Evolutionary conservation across 192 early-diverging fungal species (phyloP).

Genomic region (Umbelopsis sp.): DNA sequence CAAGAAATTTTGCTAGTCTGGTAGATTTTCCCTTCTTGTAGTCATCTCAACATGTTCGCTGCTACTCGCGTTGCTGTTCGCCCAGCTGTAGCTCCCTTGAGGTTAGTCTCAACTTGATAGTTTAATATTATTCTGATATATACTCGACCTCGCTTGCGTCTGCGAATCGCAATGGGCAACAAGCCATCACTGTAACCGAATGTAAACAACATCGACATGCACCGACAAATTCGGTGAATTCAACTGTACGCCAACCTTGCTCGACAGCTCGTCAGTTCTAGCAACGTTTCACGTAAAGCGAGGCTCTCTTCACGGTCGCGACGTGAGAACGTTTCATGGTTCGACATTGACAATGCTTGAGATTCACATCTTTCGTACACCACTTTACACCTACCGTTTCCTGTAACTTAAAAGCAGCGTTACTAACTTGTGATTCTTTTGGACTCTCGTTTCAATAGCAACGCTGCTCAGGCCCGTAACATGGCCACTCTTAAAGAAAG

Average conservation of each 20-base stretch:
- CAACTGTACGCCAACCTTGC: too few relatives aligned
- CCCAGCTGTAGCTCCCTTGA: slow-evolving; percentile 38
- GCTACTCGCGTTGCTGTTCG: slow-evolving; percentile 44
- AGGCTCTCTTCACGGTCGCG: too few relatives aligned
- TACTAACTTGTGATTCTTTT: neutral
- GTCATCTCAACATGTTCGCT: slow-evolving; percentile 33
- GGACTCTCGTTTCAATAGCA: slow-evolving; percentile 41
- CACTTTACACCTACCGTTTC: neutral
- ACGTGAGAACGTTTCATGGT: too few relatives aligned
- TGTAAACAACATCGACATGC: slow-evolving; percentile 10
- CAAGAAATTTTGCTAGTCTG: slow-evolving; percentile 7
- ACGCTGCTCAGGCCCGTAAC: slow-evolving; percentile 77
- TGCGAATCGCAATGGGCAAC: neutral
- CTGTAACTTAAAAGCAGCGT: neutral
- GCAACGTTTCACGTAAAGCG: too few relatives aligned
- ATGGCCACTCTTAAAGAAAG: slow-evolving; percentile 95
- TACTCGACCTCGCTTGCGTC: neutral
- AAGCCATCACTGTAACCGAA: neutral
- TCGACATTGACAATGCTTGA: too few relatives aligned
- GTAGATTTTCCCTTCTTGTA: slow-evolving; percentile 19
- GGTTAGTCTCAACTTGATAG: slow-evolving; percentile 18
- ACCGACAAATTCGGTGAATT: too few relatives aligned
- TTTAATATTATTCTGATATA: neutral
- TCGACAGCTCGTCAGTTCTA: too few relatives aligned
- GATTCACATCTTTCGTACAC: too few relatives aligned